phyloP scores from a whole-genome alignment of 164 flowering plant genomes.

The Annona cherimola region DNA sequence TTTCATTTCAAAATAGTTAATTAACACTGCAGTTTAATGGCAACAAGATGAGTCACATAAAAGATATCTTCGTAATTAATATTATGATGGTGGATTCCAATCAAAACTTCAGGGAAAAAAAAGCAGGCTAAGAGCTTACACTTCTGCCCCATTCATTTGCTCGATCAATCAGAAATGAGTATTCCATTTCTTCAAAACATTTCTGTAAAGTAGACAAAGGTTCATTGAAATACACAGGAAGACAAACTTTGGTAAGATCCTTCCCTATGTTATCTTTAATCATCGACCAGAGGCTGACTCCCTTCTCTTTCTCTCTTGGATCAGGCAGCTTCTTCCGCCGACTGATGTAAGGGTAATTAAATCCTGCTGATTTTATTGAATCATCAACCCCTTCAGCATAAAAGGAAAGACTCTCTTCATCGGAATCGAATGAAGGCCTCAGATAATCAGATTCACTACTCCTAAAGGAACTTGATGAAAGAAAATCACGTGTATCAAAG shows the following conservation, averaged over 20 bases:
- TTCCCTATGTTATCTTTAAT: constrained; percentile 96
- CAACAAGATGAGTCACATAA: neutral
- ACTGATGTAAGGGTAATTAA: constrained; percentile 58
- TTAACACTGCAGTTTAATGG: too few species aligned
- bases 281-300: constrained; percentile 97
- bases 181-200: constrained; percentile 94
- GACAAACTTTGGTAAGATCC: constrained; percentile 90
- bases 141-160: constrained; percentile 89
- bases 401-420: constrained; percentile 41
- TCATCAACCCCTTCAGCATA: constrained; percentile 58
- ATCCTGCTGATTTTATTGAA: constrained; percentile 49
- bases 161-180: constrained; percentile 83
- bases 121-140: constrained; percentile 37
- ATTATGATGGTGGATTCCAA: neutral
- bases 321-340: constrained; percentile 93
- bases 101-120: neutral
- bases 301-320: constrained; percentile 87
- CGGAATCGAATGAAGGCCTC: constrained; percentile 67
- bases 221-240: constrained; percentile 92
- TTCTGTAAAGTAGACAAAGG: constrained; percentile 93
- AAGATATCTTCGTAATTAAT: neutral
- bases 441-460: constrained; percentile 77
- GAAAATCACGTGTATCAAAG: constrained; percentile 91
- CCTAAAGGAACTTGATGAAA: constrained; percentile 87
- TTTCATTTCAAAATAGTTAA: too few species aligned